Evolutionary conservation across 257 asterid genomes (phyloP), one percentile per base, ranked within the genome.

Genomic region (Petrea volubilis): DNA sequence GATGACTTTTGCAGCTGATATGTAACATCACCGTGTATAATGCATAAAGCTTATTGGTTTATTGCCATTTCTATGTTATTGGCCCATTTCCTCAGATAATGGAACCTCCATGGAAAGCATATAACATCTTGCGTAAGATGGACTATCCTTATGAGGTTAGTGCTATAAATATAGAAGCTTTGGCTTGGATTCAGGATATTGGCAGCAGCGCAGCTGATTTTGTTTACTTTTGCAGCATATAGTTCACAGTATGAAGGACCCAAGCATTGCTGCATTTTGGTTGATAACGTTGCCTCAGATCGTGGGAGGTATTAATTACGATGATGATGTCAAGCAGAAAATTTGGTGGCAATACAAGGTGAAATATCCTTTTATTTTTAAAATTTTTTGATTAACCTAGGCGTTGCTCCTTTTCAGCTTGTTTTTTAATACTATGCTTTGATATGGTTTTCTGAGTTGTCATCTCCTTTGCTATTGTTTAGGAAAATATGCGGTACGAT

Each of bases 321-420:
- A 94, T 57, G 98, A 94, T 40, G 96, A 91, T 40, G 90, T 91
- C 79, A 94, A 91, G 89, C 89, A 87, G 88, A 91, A 86, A 78
- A 89, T 94, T 65, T 94, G 98, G 97, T 91, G 96, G 97, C 83
- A 94, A 70, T 94, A 94, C 84, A 84, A 91, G 98, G 99, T 94
- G 38, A 61, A 5, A 15, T 67, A 49, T 56, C 71, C n/a, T n/a
- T n/a, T n/a, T n/a, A n/a, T n/a, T n/a, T n/a, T n/a, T n/a, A n/a
- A n/a, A n/a, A n/a, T n/a, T n/a, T n/a, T n/a, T n/a, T n/a, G n/a
- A n/a, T n/a, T n/a, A n/a, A n/a, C n/a, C n/a, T n/a, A n/a, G n/a
- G 40, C 50, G 28, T 38, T 77, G 56, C 31, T 27, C 23, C 61
- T 52, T 60, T 64, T 28, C 51, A 12, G 27, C 50, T 47, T 77